These are phyloP conservation scores for Coix lacrymajobi DNA, from an alignment of 176 grass and related monocot genomes.

Conservation along the genomic window DNA sequence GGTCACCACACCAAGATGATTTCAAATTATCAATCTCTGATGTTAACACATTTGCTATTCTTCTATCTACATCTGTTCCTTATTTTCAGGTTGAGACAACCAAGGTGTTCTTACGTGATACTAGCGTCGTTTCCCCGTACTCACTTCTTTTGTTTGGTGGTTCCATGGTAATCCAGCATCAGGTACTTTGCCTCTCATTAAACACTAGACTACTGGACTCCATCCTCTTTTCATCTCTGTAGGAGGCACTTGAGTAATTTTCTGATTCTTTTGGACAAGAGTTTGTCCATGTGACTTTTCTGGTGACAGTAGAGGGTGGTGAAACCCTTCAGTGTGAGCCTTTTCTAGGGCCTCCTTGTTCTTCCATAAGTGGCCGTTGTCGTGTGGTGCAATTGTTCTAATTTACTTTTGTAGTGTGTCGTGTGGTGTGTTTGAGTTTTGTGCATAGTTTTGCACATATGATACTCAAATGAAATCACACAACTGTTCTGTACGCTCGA, in stretches of 20 bases:
- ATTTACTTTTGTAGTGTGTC: neutral
- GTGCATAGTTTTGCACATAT: neutral
- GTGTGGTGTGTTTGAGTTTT: neutral
- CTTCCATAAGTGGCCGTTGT: neutral
- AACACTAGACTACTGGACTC: neutral
- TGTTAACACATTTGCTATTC: constrained; percentile 17
- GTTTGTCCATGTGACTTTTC: neutral
- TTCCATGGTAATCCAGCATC: constrained; percentile 86
- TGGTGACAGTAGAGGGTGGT: neutral
- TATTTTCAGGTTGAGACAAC: constrained; percentile 86
- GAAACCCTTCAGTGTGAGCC: neutral
- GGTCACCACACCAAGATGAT: neutral
- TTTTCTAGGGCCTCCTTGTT: neutral
- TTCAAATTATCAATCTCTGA: constrained; percentile 1
- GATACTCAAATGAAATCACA: neutral
- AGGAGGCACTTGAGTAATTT: neutral
- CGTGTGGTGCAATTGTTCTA: neutral
- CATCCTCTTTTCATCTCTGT: neutral
- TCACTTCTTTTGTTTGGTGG: constrained; percentile 94
- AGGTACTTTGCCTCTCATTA: constrained; percentile 43
- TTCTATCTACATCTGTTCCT: constrained; percentile 31
- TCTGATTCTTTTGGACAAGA: neutral
- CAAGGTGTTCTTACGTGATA: constrained; percentile 81
- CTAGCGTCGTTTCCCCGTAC: constrained; percentile 76
- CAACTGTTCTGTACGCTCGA: neutral